These are phyloP conservation scores for Silene conica DNA, from an alignment of 148 eudicot genomes.

Conservation along the genomic window DNA sequence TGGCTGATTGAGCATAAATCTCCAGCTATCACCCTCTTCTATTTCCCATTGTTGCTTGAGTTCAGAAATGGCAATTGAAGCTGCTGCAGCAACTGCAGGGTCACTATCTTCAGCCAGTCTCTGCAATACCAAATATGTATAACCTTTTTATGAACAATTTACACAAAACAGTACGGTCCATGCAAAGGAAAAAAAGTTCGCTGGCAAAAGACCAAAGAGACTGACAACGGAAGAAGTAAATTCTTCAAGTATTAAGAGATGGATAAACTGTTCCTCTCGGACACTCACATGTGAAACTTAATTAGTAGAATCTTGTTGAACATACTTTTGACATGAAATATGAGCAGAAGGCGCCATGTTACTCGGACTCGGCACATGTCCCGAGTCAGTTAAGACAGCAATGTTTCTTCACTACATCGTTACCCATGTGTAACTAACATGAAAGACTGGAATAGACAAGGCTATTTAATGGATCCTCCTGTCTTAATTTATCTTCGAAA, in stretches of 20 bases:
- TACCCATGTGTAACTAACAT: not conserved
- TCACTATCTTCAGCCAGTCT: conserved; percentile 91
- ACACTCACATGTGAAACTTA: not conserved
- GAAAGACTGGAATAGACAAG: not conserved
- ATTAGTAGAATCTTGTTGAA: not conserved
- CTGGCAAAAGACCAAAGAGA: not conserved
- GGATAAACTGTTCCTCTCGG: not conserved
- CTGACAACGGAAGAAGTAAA: not conserved
- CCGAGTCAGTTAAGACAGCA: not conserved
- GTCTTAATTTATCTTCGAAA: not conserved
- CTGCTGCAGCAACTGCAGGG: conserved; percentile 89
- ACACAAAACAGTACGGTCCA: not conserved
- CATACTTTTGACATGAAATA: not conserved
- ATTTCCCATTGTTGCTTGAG: conserved; percentile 91
- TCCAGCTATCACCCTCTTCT: conserved; percentile 89
- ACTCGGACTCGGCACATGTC: not conserved
- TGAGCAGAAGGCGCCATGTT: not conserved
- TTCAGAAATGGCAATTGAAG: conserved; percentile 69
- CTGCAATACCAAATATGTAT: conserved; percentile 32
- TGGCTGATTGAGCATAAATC: conserved; percentile 59
- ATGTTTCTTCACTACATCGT: not conserved
- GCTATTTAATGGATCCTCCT: not conserved
- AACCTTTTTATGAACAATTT: not conserved
- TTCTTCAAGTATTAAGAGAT: too few species aligned
- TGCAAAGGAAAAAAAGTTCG: not conserved